phyloP scores from a whole-genome alignment of 192 early-diverging fungal species.

The Phlyctochytrium planicorne region DNA sequence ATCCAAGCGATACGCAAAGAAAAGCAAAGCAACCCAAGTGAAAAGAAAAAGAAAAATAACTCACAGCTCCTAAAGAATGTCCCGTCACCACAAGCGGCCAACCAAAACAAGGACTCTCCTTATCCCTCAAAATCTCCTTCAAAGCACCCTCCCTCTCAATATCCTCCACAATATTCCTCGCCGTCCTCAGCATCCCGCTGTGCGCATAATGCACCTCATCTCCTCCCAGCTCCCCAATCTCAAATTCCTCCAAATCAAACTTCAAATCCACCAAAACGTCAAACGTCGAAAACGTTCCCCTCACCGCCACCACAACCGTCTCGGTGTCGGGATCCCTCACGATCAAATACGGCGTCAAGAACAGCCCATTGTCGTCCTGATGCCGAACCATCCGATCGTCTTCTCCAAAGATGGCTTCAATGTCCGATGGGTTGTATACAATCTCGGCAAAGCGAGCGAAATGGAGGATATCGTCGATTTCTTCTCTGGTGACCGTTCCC shows the following conservation, averaged over 20 bases:
- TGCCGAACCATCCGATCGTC: slow-evolving; percentile 14
- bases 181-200: slow-evolving; percentile 33
- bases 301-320: slow-evolving; percentile 40
- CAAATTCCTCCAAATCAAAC: slow-evolving; percentile 30
- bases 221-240: slow-evolving; percentile 32
- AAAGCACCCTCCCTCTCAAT: slow-evolving; percentile 24
- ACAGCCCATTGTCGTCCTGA: slow-evolving; percentile 33
- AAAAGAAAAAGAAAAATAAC: background rate
- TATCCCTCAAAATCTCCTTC: slow-evolving; percentile 18
- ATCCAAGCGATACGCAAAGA: background rate
- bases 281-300: slow-evolving; percentile 40
- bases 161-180: slow-evolving; percentile 33
- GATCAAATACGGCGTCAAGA: slow-evolving; percentile 40
- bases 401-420: slow-evolving; percentile 12
- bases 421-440: slow-evolving; percentile 34
- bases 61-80: slow-evolving; percentile 41
- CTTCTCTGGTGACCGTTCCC: slow-evolving; percentile 22
- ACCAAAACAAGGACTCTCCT: slow-evolving; percentile 11
- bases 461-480: slow-evolving; percentile 40
- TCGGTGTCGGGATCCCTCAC: slow-evolving; percentile 36
- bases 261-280: slow-evolving; percentile 48
- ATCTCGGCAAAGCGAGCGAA: slow-evolving; percentile 43
- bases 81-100: slow-evolving; percentile 39
- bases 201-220: slow-evolving; percentile 27
- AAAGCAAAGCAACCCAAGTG: background rate